These are phyloP conservation scores for Termitomyces sp. DNA, from an alignment of 768 basidiomycete genomes.

Conservation along the genomic window DNA sequence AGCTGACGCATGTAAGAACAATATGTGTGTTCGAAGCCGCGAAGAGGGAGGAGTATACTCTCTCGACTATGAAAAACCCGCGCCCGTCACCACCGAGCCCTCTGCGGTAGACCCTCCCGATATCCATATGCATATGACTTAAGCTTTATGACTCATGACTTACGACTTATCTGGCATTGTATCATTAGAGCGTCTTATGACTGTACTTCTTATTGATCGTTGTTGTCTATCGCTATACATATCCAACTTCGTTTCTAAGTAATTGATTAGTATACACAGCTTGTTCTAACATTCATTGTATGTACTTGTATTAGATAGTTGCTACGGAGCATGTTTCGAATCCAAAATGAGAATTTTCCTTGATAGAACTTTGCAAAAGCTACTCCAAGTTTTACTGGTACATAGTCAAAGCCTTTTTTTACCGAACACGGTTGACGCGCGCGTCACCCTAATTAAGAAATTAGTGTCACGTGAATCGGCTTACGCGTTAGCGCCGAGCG, in stretches of 20 bases:
- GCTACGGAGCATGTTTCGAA: not conserved
- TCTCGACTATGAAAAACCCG: slow-evolving; percentile 17
- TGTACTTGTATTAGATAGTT: not conserved
- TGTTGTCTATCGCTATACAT: not conserved
- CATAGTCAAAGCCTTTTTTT: too few species aligned
- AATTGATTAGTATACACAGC: not conserved
- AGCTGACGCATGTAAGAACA: slow-evolving; percentile 47
- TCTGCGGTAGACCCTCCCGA: not conserved
- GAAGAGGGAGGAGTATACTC: slow-evolving; percentile 28
- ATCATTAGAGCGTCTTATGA: slow-evolving; percentile 8
- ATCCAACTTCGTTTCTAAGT: not conserved
- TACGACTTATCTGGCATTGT: not conserved
- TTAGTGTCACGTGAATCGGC: slow-evolving; percentile 5
- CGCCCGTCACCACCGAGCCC: slow-evolving; percentile 18
- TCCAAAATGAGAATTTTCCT: too few species aligned
- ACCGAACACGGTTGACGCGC: too few species aligned
- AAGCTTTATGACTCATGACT: not conserved
- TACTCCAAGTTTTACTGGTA: too few species aligned
- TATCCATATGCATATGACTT: not conserved
- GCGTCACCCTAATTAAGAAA: slow-evolving; percentile 1
- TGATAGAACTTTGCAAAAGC: too few species aligned
- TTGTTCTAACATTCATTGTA: not conserved
- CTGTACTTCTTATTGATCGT: slow-evolving; percentile 2
- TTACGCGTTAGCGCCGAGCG: slow-evolving; percentile 8
- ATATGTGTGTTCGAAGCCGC: slow-evolving; percentile 50